Conservation (phyloP, 768 basidiomycete genomes). For the Russula lepida region DNA sequence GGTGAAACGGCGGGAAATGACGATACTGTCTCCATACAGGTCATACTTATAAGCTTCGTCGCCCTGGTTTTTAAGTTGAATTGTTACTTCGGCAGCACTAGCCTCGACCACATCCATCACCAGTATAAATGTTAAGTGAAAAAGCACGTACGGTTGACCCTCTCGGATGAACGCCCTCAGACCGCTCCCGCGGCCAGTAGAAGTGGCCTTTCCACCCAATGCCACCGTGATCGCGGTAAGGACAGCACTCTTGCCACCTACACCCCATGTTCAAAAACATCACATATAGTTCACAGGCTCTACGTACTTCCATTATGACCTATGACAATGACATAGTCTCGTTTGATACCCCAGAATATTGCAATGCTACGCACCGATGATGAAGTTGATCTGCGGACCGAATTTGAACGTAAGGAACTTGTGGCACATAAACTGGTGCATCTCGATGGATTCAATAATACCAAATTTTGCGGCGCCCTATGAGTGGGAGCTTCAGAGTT, state of each 20-base stretch:
- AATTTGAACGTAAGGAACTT: conserved; percentile 74
- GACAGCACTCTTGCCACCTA: conserved; percentile 93
- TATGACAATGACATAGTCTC: conserved; percentile 24
- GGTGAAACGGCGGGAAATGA: conserved; percentile 73
- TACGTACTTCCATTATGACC: conserved; percentile 89
- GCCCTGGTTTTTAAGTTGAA: conserved; percentile 83
- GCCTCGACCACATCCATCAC: not conserved
- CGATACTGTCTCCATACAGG: conserved; percentile 80
- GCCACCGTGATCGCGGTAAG: conserved; percentile 89
- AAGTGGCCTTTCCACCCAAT: conserved; percentile 86
- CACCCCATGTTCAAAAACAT: not conserved
- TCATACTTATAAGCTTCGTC: conserved; percentile 80
- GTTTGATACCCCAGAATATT: not conserved
- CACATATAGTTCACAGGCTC: not conserved
- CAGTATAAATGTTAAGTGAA: not conserved
- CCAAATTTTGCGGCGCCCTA: conserved; percentile 81
- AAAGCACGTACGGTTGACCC: conserved; percentile 58
- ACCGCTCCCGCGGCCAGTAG: conserved; percentile 82
- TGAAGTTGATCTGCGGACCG: conserved; percentile 93
- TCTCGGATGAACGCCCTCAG: conserved; percentile 81
- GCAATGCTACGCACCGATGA: conserved; percentile 56
- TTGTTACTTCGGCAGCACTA: conserved; percentile 67
- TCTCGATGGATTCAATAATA: conserved; percentile 77
- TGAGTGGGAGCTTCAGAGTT: not conserved
- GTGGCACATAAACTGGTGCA: conserved; percentile 97